Conservation (phyloP, 148 eudicot species). For the Fagopyrum tataricum region DNA sequence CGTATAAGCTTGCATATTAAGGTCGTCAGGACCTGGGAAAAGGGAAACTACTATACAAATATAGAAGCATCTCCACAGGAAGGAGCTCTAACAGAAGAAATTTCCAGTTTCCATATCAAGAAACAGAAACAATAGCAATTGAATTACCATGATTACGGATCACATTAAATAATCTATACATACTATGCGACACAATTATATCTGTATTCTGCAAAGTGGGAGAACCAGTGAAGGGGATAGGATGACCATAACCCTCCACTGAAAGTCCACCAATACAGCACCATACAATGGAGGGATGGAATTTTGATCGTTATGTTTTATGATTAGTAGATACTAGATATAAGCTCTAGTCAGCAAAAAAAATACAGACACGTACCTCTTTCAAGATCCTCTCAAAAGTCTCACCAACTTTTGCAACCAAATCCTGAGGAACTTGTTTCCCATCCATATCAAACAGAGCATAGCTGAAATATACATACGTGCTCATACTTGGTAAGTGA, state of each 20-base stretch:
- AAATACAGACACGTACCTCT: conserved; percentile 41
- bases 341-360: background rate
- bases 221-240: conserved; percentile 4
- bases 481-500: background rate
- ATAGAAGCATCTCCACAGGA: background rate
- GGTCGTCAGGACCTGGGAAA: background rate
- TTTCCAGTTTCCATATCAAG: background rate
- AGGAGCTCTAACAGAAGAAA: conserved; percentile 2
- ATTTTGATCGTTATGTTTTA: conserved; percentile 1
- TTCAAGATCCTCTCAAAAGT: conserved; percentile 68
- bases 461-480: conserved; percentile 45
- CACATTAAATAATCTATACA: background rate
- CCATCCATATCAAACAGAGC: conserved; percentile 95
- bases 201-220: background rate
- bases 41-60: background rate
- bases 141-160: background rate
- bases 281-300: background rate
- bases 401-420: conserved; percentile 83
- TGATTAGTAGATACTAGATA: background rate
- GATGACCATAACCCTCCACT: conserved; percentile 10
- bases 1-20: background rate
- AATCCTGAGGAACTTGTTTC: conserved; percentile 76
- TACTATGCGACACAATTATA: background rate
- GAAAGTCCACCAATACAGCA: conserved; percentile 7
- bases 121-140: background rate